A percentile compares a stretch with the other conserved stretches of the same genome.
These are phyloP conservation scores for Cercophora sp. DNA, from an alignment of 495 filamentous ascomycete genomes.

Conservation along the genomic window DNA sequence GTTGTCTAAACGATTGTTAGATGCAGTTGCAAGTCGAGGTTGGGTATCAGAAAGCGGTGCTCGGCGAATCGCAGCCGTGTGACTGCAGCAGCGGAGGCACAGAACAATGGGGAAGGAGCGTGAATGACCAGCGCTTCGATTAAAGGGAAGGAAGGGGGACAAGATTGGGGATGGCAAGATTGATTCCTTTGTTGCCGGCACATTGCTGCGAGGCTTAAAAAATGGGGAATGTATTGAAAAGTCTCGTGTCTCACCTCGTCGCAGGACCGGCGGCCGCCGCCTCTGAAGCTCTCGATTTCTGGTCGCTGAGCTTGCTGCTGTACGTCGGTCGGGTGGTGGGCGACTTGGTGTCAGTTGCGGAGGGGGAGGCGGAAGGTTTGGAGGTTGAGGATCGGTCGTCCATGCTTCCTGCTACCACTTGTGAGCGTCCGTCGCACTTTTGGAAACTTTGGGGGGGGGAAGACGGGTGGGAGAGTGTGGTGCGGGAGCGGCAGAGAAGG, in stretches of 20 bases:
- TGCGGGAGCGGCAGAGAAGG: conserved; percentile 32
- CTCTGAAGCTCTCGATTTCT: conserved; percentile 23
- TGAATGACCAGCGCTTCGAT: conserved; percentile 7
- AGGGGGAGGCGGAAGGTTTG: conserved; percentile 23
- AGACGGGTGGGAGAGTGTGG: conserved; percentile 30
- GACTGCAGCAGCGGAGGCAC: conserved; percentile 24
- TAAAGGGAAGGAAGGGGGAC: conserved; percentile 3
- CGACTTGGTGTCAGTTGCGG: conserved; percentile 26
- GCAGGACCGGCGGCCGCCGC: conserved; percentile 22
- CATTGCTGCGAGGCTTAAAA: conserved; percentile 16
- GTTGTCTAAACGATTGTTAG: too few relatives aligned
- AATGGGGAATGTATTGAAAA: conserved; percentile 16
- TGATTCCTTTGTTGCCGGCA: conserved; percentile 22
- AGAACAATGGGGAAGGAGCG: conserved; percentile 3
- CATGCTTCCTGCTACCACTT: conserved; percentile 28
- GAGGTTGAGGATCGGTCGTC: conserved; percentile 32
- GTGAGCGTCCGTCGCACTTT: conserved; percentile 26
- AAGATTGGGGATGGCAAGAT: not conserved
- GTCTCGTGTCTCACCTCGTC: conserved; percentile 34
- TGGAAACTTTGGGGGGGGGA: conserved; percentile 32
- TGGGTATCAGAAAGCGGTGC: conserved; percentile 19
- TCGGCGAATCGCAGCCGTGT: conserved; percentile 3
- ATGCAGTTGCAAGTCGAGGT: too few relatives aligned
- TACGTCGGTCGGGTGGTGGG: conserved; percentile 26
- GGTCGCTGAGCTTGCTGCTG: conserved; percentile 35